Base-by-base conservation (phyloP, 495 filamentous ascomycete genomes). In the Penicillium angulare region DNA sequence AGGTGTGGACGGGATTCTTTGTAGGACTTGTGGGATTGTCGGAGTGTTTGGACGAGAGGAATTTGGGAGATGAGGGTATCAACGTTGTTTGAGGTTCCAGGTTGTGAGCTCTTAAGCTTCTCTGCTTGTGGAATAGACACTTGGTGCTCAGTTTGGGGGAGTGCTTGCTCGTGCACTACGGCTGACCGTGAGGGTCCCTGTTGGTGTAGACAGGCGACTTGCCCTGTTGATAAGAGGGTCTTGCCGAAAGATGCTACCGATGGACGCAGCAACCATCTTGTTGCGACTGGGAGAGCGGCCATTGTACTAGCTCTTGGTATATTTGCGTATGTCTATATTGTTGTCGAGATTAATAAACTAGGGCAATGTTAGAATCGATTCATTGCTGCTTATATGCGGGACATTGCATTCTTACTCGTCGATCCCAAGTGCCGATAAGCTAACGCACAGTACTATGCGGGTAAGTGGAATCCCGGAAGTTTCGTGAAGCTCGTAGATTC, bases 61-160 rank as follows among this genome's bases (percentile, higher is more conserved):
- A 93, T 88, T 47, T 72, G 77, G 52, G 81, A 76, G 62, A 96
- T 89, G 55, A 80, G 73, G 27, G 76, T 68, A 52, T 96, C 84
- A 53, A 90, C 41, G 29, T 26, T 46, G 9, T 24, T 31, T 0
- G 43, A 7, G n/a, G 16, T 17, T 16, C 34, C 2, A 27, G 46
- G 47, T 43, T 21, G 16, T 38, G 1, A 17, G 17, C 17, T 24
- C n/a, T 41, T n/a, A n/a, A n/a, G 42, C 32, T 43, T 43, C 47
- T 52, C 43, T 29, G 49, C 49, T 12, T 34, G 53, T 31, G 23
- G 9, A 7, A 26, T 32, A n/a, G 57, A 50, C 4, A 26, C 52
- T 42, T 51, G 50, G 26, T 63, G 62, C 23, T 12, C n/a, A n/a
- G n/a, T 42, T 43, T 59, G 58, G 12, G 62, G 59, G 18, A 65